Evolutionary conservation across 148 eudicot species (phyloP), one percentile per base, ranked within the genome.

Genomic region (Polygonum maritimum): DNA sequence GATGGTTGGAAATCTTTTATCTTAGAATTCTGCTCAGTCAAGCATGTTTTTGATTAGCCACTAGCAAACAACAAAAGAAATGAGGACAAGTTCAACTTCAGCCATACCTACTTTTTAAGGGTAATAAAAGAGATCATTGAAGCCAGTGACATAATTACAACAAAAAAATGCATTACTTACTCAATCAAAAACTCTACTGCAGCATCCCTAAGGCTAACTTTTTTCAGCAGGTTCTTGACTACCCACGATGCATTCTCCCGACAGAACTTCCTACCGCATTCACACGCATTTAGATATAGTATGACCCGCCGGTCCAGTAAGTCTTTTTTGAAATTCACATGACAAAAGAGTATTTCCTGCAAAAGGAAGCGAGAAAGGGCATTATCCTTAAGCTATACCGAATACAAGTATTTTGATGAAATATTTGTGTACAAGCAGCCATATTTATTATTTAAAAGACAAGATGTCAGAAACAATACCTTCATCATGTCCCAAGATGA

Each of bases 401-500:
- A 69, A 31, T 78, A 57, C 35, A 57, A 57, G 63, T 57, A 57
- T 8, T 21, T 79, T 72, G 18, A 72, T 22, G n/a, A 45, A 58
- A 47, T 73, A 18, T 4, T 74, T 48, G 6, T 0, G 49, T 19
- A 38, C 31, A 67, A 78, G 21, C 19, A 69, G 70, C 36, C 38
- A 48, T 2, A 13, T 31, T 55, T 21, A 47, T 14, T 33, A 52
- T 16, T 45, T 51, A 35, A 55, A 74, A 76, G 75, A 63, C 3
- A 41, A 39, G 47, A 7, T 19, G 4, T 13, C 8, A 62, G 31
- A 11, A 12, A 41, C 12, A 54, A 22, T 89, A 94, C 98, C 98
- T 94, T 94, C 98, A 94, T 94, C 98, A 94, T 86, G 74, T 90
- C 93, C 98, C 98, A 94, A 13, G 98, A 90, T 41, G 87, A 83